Base-by-base conservation (phyloP, 768 basidiomycete genomes). In the Kwoniella botswanensis region DNA sequence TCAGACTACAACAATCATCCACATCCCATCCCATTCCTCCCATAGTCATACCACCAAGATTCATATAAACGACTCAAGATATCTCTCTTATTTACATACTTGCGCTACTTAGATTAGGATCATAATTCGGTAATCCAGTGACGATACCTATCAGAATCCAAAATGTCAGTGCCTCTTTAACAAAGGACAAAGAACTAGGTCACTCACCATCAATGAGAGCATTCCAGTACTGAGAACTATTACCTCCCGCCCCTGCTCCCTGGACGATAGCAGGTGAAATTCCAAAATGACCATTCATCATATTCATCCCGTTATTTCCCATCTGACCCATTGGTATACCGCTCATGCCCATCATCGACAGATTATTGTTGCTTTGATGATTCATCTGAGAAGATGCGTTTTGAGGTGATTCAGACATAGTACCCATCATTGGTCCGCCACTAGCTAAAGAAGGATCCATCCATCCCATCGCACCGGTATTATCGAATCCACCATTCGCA, bases 191-290 rank as follows among this genome's bases (percentile, higher is more conserved):
- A n/a, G 13, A 10, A 63, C 21, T 18, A 35, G 12, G 5, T 15
- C 50, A 68, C 67, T 68, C 52, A 68, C 67, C 67, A 53, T 67
- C 65, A 43, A 68, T 68, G 4, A 61, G 21, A 26, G 67, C 60
- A 55, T 62, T 62, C 60, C 67, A 68, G 35, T 68, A 68, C 41
- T 68, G 67, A 4, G 57, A 57, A 52, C 61, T 70, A 46, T 75
- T 75, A 4, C 76, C 76, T 52, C 68, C 71, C 21, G 46, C 61
- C 15, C 59, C 44, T 17, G 44, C 64, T 43, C 21, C 57, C 22
- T 29, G 35, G 35, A 6, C 35, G 7, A 35, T 35, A 35, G 35
- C 66, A 9, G 41, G 12, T 22, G 43, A 58, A 22, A 53, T 50
- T 29, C 67, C 67, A 24, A 7, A 17, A 7, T 13, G 29, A 18